phyloP scores from a whole-genome alignment of 2,329 filamentous ascomycete species.

The Xylaria sp. region DNA sequence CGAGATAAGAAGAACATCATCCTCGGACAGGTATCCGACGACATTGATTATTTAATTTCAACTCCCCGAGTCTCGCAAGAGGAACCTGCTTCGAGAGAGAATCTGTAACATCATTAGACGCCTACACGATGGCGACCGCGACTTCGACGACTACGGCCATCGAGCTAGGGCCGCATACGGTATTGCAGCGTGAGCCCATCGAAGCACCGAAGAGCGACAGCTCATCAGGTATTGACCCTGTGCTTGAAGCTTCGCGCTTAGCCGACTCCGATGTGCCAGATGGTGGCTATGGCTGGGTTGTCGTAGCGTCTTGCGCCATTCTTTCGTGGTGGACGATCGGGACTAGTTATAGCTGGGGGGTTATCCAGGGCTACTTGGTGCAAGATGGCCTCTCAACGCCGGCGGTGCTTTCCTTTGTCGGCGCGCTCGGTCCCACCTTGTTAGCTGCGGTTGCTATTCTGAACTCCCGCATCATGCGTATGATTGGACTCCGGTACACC shows the following conservation, averaged over 20 bases:
- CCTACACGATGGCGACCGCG: conserved; percentile 22
- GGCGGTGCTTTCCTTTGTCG: conserved; percentile 28
- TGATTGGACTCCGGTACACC: conserved; percentile 25
- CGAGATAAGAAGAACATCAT: not conserved
- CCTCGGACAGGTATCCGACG: not conserved
- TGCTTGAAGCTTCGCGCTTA: conserved; percentile 29
- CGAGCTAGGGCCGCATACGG: conserved; percentile 9
- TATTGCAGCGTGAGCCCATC: conserved; percentile 22
- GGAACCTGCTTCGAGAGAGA: not conserved
- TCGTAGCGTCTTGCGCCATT: conserved; percentile 25
- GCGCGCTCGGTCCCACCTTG: conserved; percentile 25
- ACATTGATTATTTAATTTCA: not conserved
- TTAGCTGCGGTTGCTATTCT: conserved; percentile 25
- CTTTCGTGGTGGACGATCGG: conserved; percentile 32
- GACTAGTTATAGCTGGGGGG: conserved; percentile 30
- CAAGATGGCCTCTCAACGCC: conserved; percentile 26
- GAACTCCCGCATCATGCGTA: conserved; percentile 25
- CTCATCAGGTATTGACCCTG: conserved; percentile 19
- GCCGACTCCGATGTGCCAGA: conserved; percentile 31
- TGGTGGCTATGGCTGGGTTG: conserved; percentile 32
- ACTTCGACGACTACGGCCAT: conserved; percentile 26
- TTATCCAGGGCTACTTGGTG: conserved; percentile 29
- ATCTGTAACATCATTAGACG: not conserved
- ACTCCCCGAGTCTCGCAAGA: not conserved
- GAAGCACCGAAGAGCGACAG: conserved; percentile 9